Evolutionary conservation across 2,329 filamentous ascomycete genomes (phyloP).

Genomic region (Elsinoe perseae): DNA sequence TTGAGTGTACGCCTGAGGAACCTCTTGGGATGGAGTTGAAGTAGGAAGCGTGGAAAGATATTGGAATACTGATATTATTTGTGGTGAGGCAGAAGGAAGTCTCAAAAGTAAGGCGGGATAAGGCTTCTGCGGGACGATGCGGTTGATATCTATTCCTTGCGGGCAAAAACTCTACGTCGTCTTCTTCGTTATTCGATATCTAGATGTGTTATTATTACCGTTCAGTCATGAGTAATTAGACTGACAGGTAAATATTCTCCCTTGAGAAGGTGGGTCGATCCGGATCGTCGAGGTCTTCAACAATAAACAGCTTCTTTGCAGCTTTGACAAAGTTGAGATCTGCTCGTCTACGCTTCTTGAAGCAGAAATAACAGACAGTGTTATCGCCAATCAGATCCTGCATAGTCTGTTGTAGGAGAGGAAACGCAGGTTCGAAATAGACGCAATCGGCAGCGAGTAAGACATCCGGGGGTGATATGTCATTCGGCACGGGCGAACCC

Average conservation of each 20-base stretch:
- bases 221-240: neutral
- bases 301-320: constrained; percentile 42
- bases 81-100: neutral
- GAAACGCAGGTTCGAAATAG: constrained; percentile 94
- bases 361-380: constrained; percentile 77
- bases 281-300: constrained; percentile 41
- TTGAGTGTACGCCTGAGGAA: neutral
- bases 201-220: neutral
- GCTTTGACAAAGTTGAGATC: constrained; percentile 48
- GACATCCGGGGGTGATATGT: constrained; percentile 56
- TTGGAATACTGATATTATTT: neutral
- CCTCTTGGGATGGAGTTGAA: neutral
- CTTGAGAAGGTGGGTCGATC: constrained; percentile 39
- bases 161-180: constrained; percentile 8
- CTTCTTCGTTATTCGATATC: constrained; percentile 14
- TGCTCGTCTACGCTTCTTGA: constrained; percentile 80
- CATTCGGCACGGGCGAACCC: constrained; percentile 42
- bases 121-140: neutral
- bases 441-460: constrained; percentile 95
- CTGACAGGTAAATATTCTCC: constrained; percentile 46
- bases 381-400: constrained; percentile 59
- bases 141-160: constrained; percentile 11
- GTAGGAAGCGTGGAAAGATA: neutral
- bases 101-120: too few relatives aligned
- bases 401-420: constrained; percentile 72